A percentile compares a stretch with the other conserved stretches of the same genome.
Evolutionary conservation across 164 flowering plant genomes (phyloP).

Genomic region (Tetrastigma voinierianum): DNA sequence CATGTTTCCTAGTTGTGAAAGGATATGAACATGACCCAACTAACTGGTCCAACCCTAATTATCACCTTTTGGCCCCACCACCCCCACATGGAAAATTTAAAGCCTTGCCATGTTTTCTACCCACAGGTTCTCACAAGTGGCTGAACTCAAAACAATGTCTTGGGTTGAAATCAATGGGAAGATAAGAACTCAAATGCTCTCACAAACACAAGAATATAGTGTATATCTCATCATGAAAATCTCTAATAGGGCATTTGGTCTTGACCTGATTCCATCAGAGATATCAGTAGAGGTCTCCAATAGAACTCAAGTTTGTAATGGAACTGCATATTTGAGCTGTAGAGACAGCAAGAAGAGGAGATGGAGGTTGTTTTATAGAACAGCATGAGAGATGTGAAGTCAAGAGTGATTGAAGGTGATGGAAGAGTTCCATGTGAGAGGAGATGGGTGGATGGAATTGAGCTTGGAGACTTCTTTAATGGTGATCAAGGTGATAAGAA

Average conservation of each 20-base stretch:
- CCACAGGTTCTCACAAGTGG: constrained; percentile 39
- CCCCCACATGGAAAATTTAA: too few relatives aligned
- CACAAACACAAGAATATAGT: constrained; percentile 36
- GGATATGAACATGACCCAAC: too few relatives aligned
- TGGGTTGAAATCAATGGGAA: constrained; percentile 38
- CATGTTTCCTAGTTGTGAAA: too few relatives aligned
- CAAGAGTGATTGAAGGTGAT: constrained; percentile 4
- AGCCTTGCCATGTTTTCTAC: too few relatives aligned
- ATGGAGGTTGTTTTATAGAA: constrained; percentile 20
- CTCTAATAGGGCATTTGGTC: constrained; percentile 26
- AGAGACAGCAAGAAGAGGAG: constrained; percentile 1
- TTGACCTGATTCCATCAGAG: constrained; percentile 27
- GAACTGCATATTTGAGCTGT: constrained; percentile 8
- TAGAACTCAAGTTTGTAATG: background rate
- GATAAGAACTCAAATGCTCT: constrained; percentile 21
- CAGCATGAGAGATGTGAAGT: constrained; percentile 9
- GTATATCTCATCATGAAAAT: constrained; percentile 35
- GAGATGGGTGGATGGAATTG: constrained; percentile 56
- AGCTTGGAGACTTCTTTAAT: constrained; percentile 41
- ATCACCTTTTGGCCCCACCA: too few relatives aligned
- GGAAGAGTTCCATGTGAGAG: constrained; percentile 3
- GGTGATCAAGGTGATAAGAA: constrained; percentile 18
- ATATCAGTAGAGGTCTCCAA: constrained; percentile 8
- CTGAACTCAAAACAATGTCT: constrained; percentile 27
- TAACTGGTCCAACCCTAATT: too few relatives aligned